Evolutionary conservation across 768 basidiomycete genomes (phyloP).

Genomic region (Cystofilobasidium ferigula): DNA sequence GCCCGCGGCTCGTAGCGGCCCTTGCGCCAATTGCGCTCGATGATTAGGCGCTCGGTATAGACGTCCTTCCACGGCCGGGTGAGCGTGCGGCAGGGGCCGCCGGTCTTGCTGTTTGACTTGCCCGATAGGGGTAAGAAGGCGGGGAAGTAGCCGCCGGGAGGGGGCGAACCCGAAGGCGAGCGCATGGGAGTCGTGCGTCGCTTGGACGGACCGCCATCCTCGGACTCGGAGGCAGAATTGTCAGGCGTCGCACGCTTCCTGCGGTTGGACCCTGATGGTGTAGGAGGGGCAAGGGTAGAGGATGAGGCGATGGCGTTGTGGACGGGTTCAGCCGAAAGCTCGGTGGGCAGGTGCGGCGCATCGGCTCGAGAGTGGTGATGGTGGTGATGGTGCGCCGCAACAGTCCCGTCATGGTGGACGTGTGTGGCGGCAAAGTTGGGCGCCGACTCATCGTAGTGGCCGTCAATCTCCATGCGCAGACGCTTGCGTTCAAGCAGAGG

Average conservation of each 20-base stretch:
- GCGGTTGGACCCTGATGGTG: background rate
- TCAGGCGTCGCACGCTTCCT: background rate
- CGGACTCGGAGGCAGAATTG: background rate
- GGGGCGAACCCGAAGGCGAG: background rate
- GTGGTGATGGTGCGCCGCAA: slow-evolving; percentile 2
- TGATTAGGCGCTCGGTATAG: slow-evolving; percentile 88
- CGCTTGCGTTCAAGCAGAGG: slow-evolving; percentile 58
- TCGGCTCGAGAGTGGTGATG: background rate
- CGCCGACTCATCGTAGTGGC: slow-evolving; percentile 18
- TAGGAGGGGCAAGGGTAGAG: slow-evolving; percentile 28
- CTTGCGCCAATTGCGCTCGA: slow-evolving; percentile 95
- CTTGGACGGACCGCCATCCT: slow-evolving; percentile 1
- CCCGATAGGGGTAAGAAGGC: background rate
- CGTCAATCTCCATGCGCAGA: slow-evolving; percentile 23
- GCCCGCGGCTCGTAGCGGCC: slow-evolving; percentile 76
- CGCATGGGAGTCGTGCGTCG: background rate
- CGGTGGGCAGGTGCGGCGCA: slow-evolving; percentile 11
- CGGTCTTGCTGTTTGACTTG: background rate
- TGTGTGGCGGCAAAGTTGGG: slow-evolving; percentile 8
- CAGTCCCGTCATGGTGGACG: slow-evolving; percentile 1
- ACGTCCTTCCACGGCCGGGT: slow-evolving; percentile 98
- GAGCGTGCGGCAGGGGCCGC: slow-evolving; percentile 14
- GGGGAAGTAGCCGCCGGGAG: no score
- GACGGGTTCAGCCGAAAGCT: background rate
- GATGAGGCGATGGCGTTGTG: background rate